These are phyloP conservation scores for Prunus dulcis DNA, from an alignment of 306 rosid species.

Conservation along the genomic window DNA sequence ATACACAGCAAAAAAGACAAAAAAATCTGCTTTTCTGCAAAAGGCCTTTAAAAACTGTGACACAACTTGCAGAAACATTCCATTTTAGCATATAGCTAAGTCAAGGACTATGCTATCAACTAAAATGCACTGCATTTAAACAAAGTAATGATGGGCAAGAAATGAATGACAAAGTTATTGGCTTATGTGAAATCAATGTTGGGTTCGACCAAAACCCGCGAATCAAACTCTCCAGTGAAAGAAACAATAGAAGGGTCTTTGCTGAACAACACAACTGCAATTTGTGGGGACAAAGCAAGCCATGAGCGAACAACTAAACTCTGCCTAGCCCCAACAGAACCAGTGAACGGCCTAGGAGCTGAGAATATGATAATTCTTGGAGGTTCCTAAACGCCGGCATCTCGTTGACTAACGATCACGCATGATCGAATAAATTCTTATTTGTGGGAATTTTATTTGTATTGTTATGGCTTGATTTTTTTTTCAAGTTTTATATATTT, in stretches of 20 bases:
- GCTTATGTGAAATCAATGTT: conserved; percentile 81
- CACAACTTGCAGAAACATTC: not conserved
- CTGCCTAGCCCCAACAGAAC: conserved; percentile 50
- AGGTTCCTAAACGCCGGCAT: conserved; percentile 18
- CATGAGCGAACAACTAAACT: conserved; percentile 69
- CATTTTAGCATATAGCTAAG: not conserved
- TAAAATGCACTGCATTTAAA: not conserved
- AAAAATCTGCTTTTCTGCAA: no score
- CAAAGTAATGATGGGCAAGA: not conserved
- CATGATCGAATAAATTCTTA: no score
- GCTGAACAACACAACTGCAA: conserved; percentile 57
- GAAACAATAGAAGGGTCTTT: conserved; percentile 64
- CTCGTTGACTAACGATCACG: not conserved
- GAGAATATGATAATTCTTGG: conserved; percentile 61
- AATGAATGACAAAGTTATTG: not conserved
- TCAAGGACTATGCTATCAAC: not conserved
- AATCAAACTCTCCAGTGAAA: conserved; percentile 43
- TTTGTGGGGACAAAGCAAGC: conserved; percentile 66
- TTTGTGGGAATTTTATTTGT: no score
- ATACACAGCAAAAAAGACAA: no score
- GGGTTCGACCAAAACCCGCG: conserved; percentile 64
- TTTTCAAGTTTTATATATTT: accelerated
- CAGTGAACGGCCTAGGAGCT: conserved; percentile 67
- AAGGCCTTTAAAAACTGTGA: no score
- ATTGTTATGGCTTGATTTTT: no score